These are phyloP conservation scores for Xylariales sp. DNA, from an alignment of 2,329 filamentous ascomycete genomes.

Conservation along the genomic window DNA sequence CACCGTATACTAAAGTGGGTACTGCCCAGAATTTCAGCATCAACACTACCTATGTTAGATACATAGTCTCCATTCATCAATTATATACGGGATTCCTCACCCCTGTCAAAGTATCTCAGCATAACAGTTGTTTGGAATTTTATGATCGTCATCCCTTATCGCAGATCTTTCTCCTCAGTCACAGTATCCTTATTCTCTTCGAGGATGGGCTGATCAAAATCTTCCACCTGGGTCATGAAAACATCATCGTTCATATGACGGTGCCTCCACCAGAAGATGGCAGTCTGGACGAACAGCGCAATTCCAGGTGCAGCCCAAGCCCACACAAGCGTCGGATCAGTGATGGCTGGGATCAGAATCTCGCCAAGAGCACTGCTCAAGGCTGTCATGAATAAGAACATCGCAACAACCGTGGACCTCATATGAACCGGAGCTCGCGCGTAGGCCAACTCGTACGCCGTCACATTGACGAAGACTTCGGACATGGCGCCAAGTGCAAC, in stretches of 20 bases:
- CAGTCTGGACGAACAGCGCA: slow-evolving; percentile 39
- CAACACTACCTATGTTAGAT: too few species aligned
- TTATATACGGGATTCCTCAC: too few species aligned
- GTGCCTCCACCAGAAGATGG: slow-evolving; percentile 44
- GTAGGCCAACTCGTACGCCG: slow-evolving; percentile 63
- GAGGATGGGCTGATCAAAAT: slow-evolving; percentile 13
- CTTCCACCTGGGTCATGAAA: slow-evolving; percentile 32
- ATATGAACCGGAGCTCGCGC: slow-evolving; percentile 63
- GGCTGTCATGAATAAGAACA: slow-evolving; percentile 54
- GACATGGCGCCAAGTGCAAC: slow-evolving; percentile 48
- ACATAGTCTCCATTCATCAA: too few species aligned
- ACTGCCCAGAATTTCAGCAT: too few species aligned
- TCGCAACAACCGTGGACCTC: slow-evolving; percentile 53
- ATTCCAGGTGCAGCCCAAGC: slow-evolving; percentile 27
- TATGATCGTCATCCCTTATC: too few species aligned
- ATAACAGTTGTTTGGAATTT: too few species aligned
- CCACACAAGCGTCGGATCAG: slow-evolving; percentile 39
- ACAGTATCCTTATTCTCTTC: slow-evolving; percentile 10
- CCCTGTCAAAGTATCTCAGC: too few species aligned
- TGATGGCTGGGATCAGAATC: slow-evolving; percentile 35
- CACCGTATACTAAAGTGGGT: too few species aligned
- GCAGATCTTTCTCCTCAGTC: too few species aligned
- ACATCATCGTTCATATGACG: slow-evolving; percentile 41
- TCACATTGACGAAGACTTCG: slow-evolving; percentile 58
- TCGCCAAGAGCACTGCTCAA: slow-evolving; percentile 48